phyloP scores from a whole-genome alignment of 805 yeast genomes.

The Brettanomyces custersianus region DNA sequence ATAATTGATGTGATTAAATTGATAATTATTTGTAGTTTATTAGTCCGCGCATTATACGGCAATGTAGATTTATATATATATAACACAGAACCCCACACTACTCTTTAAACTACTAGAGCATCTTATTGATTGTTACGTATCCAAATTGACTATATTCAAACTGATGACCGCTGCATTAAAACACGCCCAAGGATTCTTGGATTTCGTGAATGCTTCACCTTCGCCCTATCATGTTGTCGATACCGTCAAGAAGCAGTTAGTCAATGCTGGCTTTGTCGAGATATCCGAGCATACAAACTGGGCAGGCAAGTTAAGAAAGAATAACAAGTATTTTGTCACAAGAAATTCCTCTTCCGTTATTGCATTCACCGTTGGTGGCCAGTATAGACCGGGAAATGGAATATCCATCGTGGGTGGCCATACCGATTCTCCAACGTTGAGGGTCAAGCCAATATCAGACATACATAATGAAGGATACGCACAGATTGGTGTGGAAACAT shows the following conservation, averaged over 20 bases:
- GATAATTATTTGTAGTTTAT: too few species aligned
- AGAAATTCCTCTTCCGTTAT: constrained; percentile 84
- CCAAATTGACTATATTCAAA: constrained; percentile 1
- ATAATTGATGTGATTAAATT: too few species aligned
- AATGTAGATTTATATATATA: too few species aligned
- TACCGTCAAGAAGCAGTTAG: constrained; percentile 46
- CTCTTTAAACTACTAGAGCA: too few species aligned
- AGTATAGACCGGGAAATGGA: constrained; percentile 71
- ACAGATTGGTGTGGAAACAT: constrained; percentile 88
- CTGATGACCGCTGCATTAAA: constrained; percentile 11
- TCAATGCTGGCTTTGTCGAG: constrained; percentile 60
- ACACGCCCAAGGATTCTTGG: constrained; percentile 54
- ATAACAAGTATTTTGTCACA: constrained; percentile 75
- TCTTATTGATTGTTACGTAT: background rate
- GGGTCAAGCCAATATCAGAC: constrained; percentile 82
- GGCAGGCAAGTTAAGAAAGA: constrained; percentile 44
- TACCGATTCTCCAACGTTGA: constrained; percentile 86
- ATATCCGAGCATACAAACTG: constrained; percentile 65
- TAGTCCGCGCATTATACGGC: too few species aligned
- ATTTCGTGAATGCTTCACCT: constrained; percentile 77
- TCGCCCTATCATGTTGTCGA: constrained; percentile 92
- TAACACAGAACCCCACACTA: too few species aligned
- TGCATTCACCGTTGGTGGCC: constrained; percentile 74
- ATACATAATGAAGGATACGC: constrained; percentile 63
- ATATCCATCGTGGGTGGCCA: constrained; percentile 91